Percentiles rank a stretch among this genome's conserved stretches.
Evolutionary conservation across 1,284 basidiomycete genomes (phyloP).

Genomic region (Heterobasidion annosum): DNA sequence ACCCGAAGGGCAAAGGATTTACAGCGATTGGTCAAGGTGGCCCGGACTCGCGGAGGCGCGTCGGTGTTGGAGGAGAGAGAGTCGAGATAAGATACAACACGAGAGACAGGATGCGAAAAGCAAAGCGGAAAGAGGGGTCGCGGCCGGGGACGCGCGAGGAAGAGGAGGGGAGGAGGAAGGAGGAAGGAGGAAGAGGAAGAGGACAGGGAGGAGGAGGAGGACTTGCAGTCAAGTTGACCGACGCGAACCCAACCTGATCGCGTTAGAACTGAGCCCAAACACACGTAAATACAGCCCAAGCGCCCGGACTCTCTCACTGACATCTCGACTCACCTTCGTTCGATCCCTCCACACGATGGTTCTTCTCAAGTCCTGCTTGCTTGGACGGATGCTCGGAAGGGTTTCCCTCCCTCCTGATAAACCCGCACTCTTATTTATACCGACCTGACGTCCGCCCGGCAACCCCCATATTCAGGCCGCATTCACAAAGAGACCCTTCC

Average conservation of each 20-base stretch:
- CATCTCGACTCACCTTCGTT: too few relatives aligned
- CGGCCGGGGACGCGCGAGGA: background rate
- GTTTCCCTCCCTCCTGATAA: background rate
- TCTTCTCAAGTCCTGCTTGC: too few relatives aligned
- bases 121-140: background rate
- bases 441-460: background rate
- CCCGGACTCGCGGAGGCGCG: background rate
- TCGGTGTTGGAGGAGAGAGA: background rate
- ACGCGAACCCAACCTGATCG: background rate
- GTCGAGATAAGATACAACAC: background rate
- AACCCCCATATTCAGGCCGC: background rate
- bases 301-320: too few relatives aligned
- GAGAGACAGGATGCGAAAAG: background rate
- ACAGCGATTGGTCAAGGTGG: background rate
- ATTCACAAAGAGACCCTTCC: background rate
- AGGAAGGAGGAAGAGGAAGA: background rate
- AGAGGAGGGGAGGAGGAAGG: background rate
- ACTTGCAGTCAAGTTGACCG: background rate
- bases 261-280: background rate
- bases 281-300: background rate
- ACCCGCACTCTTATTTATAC: background rate
- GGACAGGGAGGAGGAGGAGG: constrained; percentile 2
- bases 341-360: too few relatives aligned
- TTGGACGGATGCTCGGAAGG: too few relatives aligned
- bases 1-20: background rate